A percentile compares a stretch with the other conserved stretches of the same genome.
These are phyloP conservation scores for Tuber microsphaerosporum DNA, from an alignment of 495 filamentous ascomycete genomes.

Conservation along the genomic window DNA sequence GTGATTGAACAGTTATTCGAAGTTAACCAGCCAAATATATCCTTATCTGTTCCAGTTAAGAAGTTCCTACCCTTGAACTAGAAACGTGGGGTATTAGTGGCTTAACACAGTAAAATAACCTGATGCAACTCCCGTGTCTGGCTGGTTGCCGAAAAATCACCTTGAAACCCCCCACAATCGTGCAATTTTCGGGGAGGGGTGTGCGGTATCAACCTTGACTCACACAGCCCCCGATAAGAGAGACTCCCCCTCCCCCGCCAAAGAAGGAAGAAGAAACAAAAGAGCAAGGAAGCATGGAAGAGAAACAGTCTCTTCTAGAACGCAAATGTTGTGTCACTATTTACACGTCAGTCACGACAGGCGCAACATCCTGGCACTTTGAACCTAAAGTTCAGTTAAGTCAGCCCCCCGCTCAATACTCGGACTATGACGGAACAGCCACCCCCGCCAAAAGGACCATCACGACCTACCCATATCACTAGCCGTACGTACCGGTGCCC, in stretches of 20 bases:
- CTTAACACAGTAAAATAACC: background rate
- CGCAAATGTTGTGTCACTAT: background rate
- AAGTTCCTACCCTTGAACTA: background rate
- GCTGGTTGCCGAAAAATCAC: background rate
- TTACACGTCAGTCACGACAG: background rate
- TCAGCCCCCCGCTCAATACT: background rate
- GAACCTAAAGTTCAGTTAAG: background rate
- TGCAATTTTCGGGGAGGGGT: too few species aligned
- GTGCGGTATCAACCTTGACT: background rate
- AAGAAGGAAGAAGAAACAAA: background rate
- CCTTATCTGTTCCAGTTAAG: too few species aligned
- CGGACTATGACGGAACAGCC: background rate
- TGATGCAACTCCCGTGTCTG: background rate
- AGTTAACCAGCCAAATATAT: too few species aligned
- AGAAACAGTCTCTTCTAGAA: background rate
- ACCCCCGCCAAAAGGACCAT: background rate
- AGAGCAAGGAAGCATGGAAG: background rate
- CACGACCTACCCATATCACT: background rate
- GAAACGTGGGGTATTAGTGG: background rate
- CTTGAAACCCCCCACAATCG: background rate
- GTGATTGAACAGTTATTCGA: too few species aligned
- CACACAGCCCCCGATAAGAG: background rate
- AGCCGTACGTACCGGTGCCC: background rate
- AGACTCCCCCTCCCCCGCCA: too few species aligned
- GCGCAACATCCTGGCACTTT: background rate